Conservation (phyloP, 192 early-diverging fungal species). For the Hyaloraphidium curvatum region DNA sequence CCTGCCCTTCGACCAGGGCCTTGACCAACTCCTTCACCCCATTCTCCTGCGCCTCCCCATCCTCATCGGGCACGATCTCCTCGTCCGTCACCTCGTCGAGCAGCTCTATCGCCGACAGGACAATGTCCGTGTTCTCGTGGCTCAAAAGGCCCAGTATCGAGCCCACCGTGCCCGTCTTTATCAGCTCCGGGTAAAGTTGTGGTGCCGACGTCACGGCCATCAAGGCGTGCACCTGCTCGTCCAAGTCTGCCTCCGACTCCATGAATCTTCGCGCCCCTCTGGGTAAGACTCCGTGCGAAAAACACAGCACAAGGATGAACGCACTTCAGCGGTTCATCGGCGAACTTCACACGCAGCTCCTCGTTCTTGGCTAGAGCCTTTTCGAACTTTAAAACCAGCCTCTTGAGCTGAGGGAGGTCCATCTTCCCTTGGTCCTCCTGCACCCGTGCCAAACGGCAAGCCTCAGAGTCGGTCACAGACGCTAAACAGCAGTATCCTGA, state of each 20-base stretch:
- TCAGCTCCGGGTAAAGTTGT: constrained; percentile 50
- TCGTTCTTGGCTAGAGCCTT: constrained; percentile 74
- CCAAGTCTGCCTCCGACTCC: constrained; percentile 88
- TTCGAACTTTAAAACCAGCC: constrained; percentile 65
- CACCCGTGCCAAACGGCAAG: background rate
- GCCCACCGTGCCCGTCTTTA: constrained; percentile 40
- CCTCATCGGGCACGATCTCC: constrained; percentile 38
- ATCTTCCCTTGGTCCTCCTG: constrained; percentile 28
- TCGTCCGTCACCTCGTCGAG: constrained; percentile 86
- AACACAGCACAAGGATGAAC: background rate
- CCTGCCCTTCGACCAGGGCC: constrained; percentile 9
- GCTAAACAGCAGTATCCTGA: constrained; percentile 5
- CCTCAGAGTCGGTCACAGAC: background rate
- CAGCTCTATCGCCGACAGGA: constrained; percentile 60
- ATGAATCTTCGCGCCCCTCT: constrained; percentile 36
- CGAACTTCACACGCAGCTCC: constrained; percentile 59
- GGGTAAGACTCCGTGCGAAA: constrained; percentile 11
- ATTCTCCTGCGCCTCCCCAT: constrained; percentile 35
- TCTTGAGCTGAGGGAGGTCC: constrained; percentile 43
- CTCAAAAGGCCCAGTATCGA: constrained; percentile 54
- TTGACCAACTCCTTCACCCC: constrained; percentile 25
- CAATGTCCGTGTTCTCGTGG: constrained; percentile 92
- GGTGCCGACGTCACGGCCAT: constrained; percentile 57
- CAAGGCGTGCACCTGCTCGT: constrained; percentile 68
- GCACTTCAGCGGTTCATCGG: constrained; percentile 42